These are phyloP conservation scores for Bryoerythrophyllum caledonicum DNA, from an alignment of 225 moss, liverwort and hornwort genomes.

Conservation along the genomic window DNA sequence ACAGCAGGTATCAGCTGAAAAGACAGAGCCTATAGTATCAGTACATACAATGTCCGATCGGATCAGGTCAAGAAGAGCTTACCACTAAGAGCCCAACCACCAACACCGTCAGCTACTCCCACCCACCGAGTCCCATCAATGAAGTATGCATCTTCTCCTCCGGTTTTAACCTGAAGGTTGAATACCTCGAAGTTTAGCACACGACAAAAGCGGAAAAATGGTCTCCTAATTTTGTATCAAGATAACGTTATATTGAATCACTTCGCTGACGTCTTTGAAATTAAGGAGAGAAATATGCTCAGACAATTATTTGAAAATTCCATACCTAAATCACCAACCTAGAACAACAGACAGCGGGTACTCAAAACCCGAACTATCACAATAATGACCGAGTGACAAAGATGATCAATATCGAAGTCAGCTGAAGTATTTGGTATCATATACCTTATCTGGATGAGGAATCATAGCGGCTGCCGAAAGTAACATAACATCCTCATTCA, in stretches of 20 bases:
- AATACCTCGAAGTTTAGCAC: neutral
- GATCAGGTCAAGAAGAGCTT: slow-evolving; percentile 19
- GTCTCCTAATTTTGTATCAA: neutral
- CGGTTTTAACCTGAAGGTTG: slow-evolving; percentile 60
- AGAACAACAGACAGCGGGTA: neutral
- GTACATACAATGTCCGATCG: neutral
- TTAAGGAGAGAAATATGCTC: neutral
- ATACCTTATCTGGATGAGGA: slow-evolving; percentile 94
- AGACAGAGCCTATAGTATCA: neutral
- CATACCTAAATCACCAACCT: neutral
- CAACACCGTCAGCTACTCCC: slow-evolving; percentile 98
- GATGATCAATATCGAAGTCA: neutral
- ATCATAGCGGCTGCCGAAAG: slow-evolving; percentile 96
- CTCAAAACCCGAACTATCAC: slow-evolving; percentile 9
- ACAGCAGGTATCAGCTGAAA: slow-evolving; percentile 9
- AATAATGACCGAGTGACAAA: neutral
- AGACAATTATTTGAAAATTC: neutral
- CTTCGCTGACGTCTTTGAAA: neutral
- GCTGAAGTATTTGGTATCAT: neutral
- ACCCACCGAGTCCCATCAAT: slow-evolving; percentile 91
- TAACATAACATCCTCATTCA: slow-evolving; percentile 42
- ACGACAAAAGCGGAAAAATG: slow-evolving; percentile 11
- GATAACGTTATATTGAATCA: neutral
- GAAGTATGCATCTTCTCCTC: slow-evolving; percentile 98
- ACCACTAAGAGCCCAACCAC: slow-evolving; percentile 94